Evolutionary conservation across 1,284 basidiomycete genomes (phyloP), one percentile per base, ranked within the genome.

Genomic region (Ceratobasidium sp.): DNA sequence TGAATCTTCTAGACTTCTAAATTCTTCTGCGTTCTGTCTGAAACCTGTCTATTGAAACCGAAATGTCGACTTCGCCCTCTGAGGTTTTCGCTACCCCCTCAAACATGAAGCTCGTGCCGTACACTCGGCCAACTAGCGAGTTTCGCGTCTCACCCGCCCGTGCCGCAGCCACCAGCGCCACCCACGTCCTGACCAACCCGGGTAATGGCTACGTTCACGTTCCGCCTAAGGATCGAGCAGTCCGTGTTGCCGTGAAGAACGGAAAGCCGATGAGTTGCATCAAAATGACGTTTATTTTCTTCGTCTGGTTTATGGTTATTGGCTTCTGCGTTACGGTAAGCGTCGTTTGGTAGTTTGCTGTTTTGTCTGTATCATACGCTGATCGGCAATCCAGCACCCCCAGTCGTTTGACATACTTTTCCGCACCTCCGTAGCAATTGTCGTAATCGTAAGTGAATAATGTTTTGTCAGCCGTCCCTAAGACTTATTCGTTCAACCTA

Each of bases 41-140:
- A 30, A 30, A 30, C 27, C 27, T 30, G 27, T 30, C 27, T 30
- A 30, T 54, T 54, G 23, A 18, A 54, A 54, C 52, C 20, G 23
- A 54, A 54, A n/a, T 54, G 52, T 54, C 52, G 8, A 54, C 52
- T n/a, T 18, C 52, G 52, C 27, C 27, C 27, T 54, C 52, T 18
- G 52, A 54, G 52, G 23, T 54, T n/a, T n/a, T 54, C 52, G 52
- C 52, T n/a, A 54, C 16, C 23, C 20, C 20, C 52, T 46, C 44
- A 46, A 54, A n/a, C 23, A n/a, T n/a, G 23, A 54, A 18, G 52
- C 52, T 54, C 52, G 52, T 54, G 23, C 52, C 52, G 7, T 54
- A 54, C 8, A 54, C 52, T 54, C 52, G 52, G 52, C 52, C 52
- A 4, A n/a, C 52, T 54, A 54, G 52, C 52, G 52, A 54, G 52